These are phyloP conservation scores for Penicillium riverlandense DNA, from an alignment of 495 filamentous ascomycete species.

Conservation along the genomic window DNA sequence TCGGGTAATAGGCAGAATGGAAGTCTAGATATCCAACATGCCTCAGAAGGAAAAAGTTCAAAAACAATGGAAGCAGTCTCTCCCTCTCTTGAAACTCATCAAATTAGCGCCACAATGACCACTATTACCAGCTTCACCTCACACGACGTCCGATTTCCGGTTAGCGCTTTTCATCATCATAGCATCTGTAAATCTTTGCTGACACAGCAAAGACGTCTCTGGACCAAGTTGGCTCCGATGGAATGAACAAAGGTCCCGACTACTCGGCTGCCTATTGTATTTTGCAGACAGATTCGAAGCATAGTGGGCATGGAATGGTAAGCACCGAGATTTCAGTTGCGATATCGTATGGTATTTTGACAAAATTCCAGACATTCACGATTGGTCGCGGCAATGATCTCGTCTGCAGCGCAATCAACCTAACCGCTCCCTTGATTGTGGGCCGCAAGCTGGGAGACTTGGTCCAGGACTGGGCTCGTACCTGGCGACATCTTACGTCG, in stretches of 20 bases:
- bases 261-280: constrained; percentile 93
- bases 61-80: no score
- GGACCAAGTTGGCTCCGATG: constrained; percentile 91
- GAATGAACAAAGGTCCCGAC: constrained; percentile 93
- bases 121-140: constrained; percentile 76
- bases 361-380: constrained; percentile 68
- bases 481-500: constrained; percentile 84
- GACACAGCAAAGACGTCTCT: constrained; percentile 60
- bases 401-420: constrained; percentile 76
- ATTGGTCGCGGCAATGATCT: constrained; percentile 94
- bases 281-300: constrained; percentile 66
- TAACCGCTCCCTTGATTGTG: constrained; percentile 64
- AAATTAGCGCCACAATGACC: constrained; percentile 50
- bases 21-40: no score
- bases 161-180: constrained; percentile 24
- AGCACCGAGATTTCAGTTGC: background rate
- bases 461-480: constrained; percentile 74
- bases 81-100: no score
- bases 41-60: no score
- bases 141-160: constrained; percentile 84
- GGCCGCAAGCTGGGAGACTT: constrained; percentile 67
- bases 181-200: background rate
- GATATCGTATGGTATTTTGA: no score
- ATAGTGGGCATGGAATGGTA: constrained; percentile 85
- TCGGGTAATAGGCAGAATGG: no score